Conservation (phyloP, 2,329 filamentous ascomycete genomes). For the Calonectria ilicicola region DNA sequence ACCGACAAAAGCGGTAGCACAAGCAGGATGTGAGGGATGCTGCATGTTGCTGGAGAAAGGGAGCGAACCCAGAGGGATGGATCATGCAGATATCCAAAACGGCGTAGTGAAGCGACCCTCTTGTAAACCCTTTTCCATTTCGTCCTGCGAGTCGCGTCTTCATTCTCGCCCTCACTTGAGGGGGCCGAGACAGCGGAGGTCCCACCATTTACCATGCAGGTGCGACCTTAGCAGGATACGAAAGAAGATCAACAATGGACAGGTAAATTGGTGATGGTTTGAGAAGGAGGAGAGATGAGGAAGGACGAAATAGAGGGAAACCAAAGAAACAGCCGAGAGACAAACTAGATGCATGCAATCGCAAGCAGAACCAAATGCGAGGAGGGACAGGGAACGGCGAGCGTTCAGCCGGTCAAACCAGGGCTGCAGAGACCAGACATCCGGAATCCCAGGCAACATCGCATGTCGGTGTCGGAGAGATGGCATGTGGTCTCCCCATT, state of each 20-base stretch:
- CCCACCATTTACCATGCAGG: not conserved
- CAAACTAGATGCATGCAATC: not conserved
- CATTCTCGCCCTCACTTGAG: not conserved
- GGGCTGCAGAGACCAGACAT: slow-evolving; percentile 4
- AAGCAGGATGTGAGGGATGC: not conserved
- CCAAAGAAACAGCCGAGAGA: not conserved
- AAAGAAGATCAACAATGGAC: not conserved
- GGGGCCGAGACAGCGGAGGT: not conserved
- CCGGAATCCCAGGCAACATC: not conserved
- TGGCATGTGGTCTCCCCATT: not conserved
- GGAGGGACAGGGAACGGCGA: not conserved
- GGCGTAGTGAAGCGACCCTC: not conserved
- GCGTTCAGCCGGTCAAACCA: not conserved
- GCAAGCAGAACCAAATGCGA: not conserved
- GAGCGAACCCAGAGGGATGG: not conserved
- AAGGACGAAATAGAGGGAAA: not conserved
- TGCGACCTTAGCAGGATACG: not conserved
- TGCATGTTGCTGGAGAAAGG: not conserved
- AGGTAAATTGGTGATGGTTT: not conserved
- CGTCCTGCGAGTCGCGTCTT: not conserved
- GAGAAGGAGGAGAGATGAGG: not conserved
- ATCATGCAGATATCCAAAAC: not conserved
- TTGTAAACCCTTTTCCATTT: not conserved
- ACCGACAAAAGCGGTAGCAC: not conserved
- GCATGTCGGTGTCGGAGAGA: not conserved